Evolutionary conservation across 352 stramenopile species (phyloP).

Genomic region (Globisporangium abappressorium): DNA sequence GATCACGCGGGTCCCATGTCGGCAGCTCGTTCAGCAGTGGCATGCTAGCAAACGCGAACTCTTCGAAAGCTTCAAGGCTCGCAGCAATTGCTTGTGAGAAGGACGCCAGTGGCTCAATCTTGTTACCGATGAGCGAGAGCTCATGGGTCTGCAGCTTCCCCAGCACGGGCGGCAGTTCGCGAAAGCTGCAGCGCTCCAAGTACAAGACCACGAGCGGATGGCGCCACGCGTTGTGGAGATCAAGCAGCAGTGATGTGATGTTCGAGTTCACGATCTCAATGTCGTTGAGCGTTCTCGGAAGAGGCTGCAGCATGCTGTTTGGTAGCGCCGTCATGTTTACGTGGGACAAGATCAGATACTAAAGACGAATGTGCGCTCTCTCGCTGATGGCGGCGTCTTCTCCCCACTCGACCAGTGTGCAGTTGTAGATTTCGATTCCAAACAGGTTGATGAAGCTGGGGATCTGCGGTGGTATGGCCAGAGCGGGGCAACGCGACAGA

Average conservation of each 20-base stretch:
- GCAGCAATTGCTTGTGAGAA: neutral
- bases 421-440: neutral
- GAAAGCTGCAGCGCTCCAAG: neutral
- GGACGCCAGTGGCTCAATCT: neutral
- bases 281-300: neutral
- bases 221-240: neutral
- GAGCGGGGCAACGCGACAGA: neutral
- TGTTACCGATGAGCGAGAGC: neutral
- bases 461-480: neutral
- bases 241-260: neutral
- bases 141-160: neutral
- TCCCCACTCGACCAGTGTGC: neutral
- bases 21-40: neutral
- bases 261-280: neutral
- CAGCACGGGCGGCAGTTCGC: neutral
- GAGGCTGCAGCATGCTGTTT: neutral
- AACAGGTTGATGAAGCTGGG: neutral
- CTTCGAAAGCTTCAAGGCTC: neutral
- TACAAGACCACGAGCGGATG: neutral
- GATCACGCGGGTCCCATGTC: neutral
- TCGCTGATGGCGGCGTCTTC: neutral
- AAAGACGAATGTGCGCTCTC: neutral
- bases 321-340: neutral
- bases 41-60: neutral
- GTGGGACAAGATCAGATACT: neutral